Base-by-base conservation (phyloP, 192 early-diverging fungal species). In the Pilobolus umbonatus region DNA sequence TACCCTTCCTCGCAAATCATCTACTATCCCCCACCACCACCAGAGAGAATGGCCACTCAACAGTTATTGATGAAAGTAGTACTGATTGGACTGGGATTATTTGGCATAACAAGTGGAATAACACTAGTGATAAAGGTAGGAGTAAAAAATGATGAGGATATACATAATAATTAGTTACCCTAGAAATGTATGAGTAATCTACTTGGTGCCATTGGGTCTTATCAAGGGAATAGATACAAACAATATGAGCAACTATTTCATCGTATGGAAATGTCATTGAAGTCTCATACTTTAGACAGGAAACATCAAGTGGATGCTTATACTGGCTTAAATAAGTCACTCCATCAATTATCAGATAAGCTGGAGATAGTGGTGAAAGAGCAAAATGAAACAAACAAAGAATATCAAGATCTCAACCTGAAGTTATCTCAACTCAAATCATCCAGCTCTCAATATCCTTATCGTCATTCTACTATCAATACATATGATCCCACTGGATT, bases 81-180 rank as follows among this genome's bases (percentile, higher is more conserved):
- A 10, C 35, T 69, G 12, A 32, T 62, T 8, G 60, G 55, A 11
- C 42, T 69, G 1, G 67, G 67, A 1, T 21, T 44, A 17, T 40
- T 51, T 30, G 56, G 61, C n/a, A 22, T 62, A 26, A 52, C 60
- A 15, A 29, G 49, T 15, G 36, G 61, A 9, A n/a, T 69, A 21
- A 24, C 56, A 24, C 55, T 52, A 14, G 30, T 62, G 24, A 48
- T 69, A 11, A 69, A 69, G 67, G 67, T 69, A 55, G 42, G 40
- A 34, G 47, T 15, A 49, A 49, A n/a, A 15, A 28, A 49, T 49
- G 47, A 49, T 12, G 47, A 29, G 47, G 12, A 22, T 49, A 14
- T 14, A 28, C 4, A 49, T 28, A 15, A 49, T 28, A 28, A 49
- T 49, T 49, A n/a, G n/a, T n/a, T n/a, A n/a, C n/a, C n/a, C n/a